Conservation (phyloP, 2,329 filamentous ascomycete genomes). For the Cladophialophora bantiana region DNA sequence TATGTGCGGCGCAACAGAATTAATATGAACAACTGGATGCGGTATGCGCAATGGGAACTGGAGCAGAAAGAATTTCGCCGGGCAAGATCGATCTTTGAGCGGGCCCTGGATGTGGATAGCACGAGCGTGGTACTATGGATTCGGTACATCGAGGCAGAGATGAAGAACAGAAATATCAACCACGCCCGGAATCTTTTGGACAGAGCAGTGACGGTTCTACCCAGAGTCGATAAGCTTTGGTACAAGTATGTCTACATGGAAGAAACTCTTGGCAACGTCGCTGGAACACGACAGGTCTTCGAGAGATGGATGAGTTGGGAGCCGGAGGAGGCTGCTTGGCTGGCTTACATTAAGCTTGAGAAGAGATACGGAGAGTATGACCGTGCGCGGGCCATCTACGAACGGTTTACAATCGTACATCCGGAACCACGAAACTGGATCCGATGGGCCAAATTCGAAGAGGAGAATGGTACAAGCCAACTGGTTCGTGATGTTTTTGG, state of each 20-base stretch:
- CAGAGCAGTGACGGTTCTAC: slow-evolving; percentile 89
- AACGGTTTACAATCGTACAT: slow-evolving; percentile 88
- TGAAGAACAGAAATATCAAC: slow-evolving; percentile 95
- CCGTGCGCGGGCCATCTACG: slow-evolving; percentile 86
- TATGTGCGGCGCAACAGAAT: slow-evolving; percentile 94
- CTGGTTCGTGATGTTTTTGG: slow-evolving; percentile 92
- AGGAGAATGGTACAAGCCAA: slow-evolving; percentile 91
- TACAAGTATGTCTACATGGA: slow-evolving; percentile 99
- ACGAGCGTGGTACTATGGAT: slow-evolving; percentile 89
- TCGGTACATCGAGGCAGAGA: slow-evolving; percentile 93
- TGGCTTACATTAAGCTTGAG: slow-evolving; percentile 94
- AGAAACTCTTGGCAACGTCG: slow-evolving; percentile 93
- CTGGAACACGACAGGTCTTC: slow-evolving; percentile 90
- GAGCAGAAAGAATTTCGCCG: slow-evolving; percentile 97
- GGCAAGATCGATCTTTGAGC: slow-evolving; percentile 90
- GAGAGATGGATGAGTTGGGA: slow-evolving; percentile 99
- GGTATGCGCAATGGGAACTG: slow-evolving; percentile 95
- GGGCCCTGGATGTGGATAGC: slow-evolving; percentile 88
- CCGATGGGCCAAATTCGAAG: slow-evolving; percentile 97
- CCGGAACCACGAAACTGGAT: slow-evolving; percentile 97
- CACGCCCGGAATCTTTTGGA: slow-evolving; percentile 94
- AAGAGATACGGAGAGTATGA: slow-evolving; percentile 94
- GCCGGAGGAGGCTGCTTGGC: slow-evolving; percentile 94
- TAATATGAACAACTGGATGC: slow-evolving; percentile 99
- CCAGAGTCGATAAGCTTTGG: slow-evolving; percentile 94